A percentile compares a stretch with the other conserved stretches of the same genome.
These are phyloP conservation scores for Helenozyma rhizophorensis DNA, from an alignment of 805 yeast species.

Conservation along the genomic window DNA sequence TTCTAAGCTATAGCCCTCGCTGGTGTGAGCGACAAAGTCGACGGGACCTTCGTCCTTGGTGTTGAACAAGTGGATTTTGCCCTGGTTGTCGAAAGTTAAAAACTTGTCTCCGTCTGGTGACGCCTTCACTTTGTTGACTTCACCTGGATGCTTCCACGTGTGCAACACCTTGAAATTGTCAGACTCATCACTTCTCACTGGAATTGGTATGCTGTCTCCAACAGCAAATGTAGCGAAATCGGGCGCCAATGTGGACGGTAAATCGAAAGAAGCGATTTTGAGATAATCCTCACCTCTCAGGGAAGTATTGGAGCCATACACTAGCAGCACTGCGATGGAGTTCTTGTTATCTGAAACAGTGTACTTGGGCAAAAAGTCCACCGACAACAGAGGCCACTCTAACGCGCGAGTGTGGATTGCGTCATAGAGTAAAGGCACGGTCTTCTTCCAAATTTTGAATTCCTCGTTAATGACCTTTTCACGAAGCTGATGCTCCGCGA, in stretches of 20 bases:
- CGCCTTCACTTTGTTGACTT: constrained; percentile 57
- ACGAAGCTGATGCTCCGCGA: constrained; percentile 45
- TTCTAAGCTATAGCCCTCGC: constrained; percentile 67
- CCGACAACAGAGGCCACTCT: constrained; percentile 67
- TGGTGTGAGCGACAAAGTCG: constrained; percentile 51
- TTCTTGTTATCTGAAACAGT: constrained; percentile 22
- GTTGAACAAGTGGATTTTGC: constrained; percentile 45
- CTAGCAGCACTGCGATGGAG: constrained; percentile 33
- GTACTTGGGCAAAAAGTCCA: constrained; percentile 60
- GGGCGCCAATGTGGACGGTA: constrained; percentile 50
- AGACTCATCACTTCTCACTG: constrained; percentile 16
- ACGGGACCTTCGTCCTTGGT: constrained; percentile 14
- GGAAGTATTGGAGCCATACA: constrained; percentile 48
- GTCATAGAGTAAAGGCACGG: constrained; percentile 74
- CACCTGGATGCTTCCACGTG: constrained; percentile 61
- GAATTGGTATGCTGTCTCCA: constrained; percentile 15
- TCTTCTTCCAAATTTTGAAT: constrained; percentile 76
- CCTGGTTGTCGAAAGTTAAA: constrained; percentile 53
- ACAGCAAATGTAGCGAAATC: constrained; percentile 22
- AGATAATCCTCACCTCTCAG: constrained; percentile 40
- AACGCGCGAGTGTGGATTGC: constrained; percentile 64
- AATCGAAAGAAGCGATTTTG: constrained; percentile 38
- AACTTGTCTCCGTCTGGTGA: constrained; percentile 46
- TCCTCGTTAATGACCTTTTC: constrained; percentile 73
- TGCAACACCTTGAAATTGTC: constrained; percentile 39